phyloP scores from a whole-genome alignment of 768 basidiomycete species.

The Mycena amicta region DNA sequence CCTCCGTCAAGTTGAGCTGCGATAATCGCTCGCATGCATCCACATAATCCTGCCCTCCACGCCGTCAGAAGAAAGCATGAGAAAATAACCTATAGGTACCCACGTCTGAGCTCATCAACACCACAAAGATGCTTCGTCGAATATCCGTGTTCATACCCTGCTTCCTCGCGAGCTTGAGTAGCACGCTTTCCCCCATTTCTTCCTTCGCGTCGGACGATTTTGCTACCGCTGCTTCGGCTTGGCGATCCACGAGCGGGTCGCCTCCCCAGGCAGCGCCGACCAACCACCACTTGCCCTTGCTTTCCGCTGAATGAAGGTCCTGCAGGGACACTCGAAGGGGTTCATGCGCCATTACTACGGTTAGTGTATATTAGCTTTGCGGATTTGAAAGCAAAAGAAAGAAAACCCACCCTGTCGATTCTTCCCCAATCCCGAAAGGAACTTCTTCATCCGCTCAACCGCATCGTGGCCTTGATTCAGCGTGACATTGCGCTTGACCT shows the following conservation, averaged over 20 bases:
- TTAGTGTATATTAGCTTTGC: not conserved
- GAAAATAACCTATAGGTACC: constrained; percentile 29
- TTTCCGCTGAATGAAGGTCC: constrained; percentile 84
- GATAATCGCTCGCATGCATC: constrained; percentile 91
- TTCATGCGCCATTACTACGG: constrained; percentile 79
- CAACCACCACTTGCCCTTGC: constrained; percentile 97
- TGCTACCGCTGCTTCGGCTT: constrained; percentile 36
- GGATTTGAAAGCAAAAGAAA: not conserved
- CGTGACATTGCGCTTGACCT: constrained; percentile 61
- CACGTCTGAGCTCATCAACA: constrained; percentile 95
- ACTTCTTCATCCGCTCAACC: constrained; percentile 87
- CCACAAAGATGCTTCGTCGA: constrained; percentile 86
- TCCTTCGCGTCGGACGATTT: constrained; percentile 28
- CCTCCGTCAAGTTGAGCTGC: constrained; percentile 80
- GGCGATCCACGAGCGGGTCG: constrained; percentile 82
- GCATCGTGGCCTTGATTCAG: constrained; percentile 76
- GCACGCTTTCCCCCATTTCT: constrained; percentile 38
- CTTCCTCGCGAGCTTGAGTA: constrained; percentile 82
- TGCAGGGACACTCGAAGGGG: constrained; percentile 81
- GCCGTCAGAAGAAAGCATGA: not conserved
- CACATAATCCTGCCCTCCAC: constrained; percentile 76
- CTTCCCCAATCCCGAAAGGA: constrained; percentile 73
- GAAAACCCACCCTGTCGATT: constrained; percentile 63
- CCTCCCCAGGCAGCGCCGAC: constrained; percentile 96
- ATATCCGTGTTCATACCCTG: constrained; percentile 99